phyloP scores from a whole-genome alignment of 1,284 basidiomycete genomes.

The Tilletia indica region DNA sequence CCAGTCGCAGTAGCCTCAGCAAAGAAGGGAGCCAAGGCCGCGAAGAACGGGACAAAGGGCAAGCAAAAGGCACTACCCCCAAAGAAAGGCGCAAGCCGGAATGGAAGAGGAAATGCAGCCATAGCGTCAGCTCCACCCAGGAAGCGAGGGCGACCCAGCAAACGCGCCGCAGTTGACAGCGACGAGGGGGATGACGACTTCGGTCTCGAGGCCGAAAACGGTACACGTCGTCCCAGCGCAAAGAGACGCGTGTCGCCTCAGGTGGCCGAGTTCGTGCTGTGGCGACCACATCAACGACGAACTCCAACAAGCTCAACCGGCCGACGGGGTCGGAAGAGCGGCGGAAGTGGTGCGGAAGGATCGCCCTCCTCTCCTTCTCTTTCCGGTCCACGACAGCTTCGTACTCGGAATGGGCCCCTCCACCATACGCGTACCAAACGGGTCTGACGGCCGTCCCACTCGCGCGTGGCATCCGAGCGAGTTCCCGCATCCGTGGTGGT shows the following conservation, averaged over 20 bases:
- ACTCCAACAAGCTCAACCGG: background rate
- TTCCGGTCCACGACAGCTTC: slow-evolving; percentile 10
- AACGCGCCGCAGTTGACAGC: slow-evolving; percentile 1
- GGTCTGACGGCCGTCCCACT: background rate
- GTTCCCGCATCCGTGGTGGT: slow-evolving; percentile 11
- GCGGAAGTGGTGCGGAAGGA: background rate
- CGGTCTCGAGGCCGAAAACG: slow-evolving; percentile 16
- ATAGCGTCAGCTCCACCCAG: background rate
- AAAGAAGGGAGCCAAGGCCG: background rate
- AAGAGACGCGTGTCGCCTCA: background rate
- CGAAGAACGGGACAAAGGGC: background rate
- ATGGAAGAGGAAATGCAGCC: background rate
- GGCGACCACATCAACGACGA: background rate
- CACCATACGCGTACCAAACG: slow-evolving; percentile 15
- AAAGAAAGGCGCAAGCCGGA: background rate
- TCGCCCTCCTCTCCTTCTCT: background rate
- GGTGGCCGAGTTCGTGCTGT: background rate
- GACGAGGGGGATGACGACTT: slow-evolving; percentile 33
- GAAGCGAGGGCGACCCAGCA: background rate
- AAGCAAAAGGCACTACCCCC: background rate
- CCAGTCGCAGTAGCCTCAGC: background rate
- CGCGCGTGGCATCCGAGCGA: slow-evolving; percentile 8
- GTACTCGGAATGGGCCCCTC: slow-evolving; percentile 1
- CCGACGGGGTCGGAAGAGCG: background rate
- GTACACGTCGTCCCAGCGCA: background rate